These are phyloP conservation scores for Parmales sp. DNA, from an alignment of 108 stramenopile genomes.

Conservation along the genomic window DNA sequence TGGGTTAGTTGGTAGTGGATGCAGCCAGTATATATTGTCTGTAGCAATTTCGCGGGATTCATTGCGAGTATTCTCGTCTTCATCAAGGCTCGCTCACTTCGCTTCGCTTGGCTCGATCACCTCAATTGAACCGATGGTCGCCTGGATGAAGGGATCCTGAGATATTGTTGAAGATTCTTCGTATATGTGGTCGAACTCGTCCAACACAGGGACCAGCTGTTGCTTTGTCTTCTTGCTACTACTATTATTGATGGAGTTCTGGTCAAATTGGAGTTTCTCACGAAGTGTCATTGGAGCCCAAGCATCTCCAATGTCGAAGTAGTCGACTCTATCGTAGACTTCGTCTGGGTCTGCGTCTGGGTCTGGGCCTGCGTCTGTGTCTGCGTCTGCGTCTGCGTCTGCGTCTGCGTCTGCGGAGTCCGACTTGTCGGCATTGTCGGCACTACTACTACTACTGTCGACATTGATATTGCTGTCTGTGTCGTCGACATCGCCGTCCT, in stretches of 20 bases:
- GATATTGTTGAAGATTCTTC: not conserved
- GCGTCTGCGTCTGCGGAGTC: too few species aligned
- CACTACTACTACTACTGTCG: too few species aligned
- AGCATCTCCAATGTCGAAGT: not conserved
- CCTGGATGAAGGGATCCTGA: not conserved
- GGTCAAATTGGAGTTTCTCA: not conserved
- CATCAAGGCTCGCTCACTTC: not conserved
- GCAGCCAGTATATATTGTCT: too few species aligned
- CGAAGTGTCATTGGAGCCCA: not conserved
- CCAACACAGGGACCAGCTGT: not conserved
- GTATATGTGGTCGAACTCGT: not conserved
- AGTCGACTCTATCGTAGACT: not conserved
- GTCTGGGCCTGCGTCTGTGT: too few species aligned
- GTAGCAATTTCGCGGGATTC: too few species aligned
- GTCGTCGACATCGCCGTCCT: not conserved
- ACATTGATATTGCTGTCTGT: not conserved
- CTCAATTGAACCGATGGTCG: not conserved
- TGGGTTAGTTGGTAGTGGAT: too few species aligned
- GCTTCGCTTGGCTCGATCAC: not conserved
- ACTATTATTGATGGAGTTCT: too few species aligned
- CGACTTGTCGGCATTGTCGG: too few species aligned
- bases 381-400: too few species aligned
- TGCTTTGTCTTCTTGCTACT: not conserved
- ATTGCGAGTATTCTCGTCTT: too few species aligned
- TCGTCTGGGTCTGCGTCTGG: too few species aligned